These are phyloP conservation scores for Myriosclerotinia duriaeana DNA, from an alignment of 2,329 filamentous ascomycete species.

Conservation along the genomic window DNA sequence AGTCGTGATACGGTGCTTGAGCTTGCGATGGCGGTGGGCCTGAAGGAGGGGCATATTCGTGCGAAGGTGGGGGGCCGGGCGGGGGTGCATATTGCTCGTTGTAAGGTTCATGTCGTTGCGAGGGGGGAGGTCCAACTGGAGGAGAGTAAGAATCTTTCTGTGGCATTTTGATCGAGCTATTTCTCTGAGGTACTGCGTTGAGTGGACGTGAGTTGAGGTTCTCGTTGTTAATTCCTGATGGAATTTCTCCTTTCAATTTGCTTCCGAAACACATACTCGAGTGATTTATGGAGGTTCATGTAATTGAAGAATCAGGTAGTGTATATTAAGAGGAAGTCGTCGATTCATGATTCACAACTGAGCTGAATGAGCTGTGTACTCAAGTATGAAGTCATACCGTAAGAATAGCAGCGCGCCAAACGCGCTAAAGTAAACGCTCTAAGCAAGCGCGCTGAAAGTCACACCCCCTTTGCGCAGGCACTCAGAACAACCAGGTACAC, in stretches of 20 bases:
- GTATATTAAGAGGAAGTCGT: background rate
- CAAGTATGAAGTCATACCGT: conserved; percentile 1
- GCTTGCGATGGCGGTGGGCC: conserved; percentile 42
- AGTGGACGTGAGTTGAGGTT: conserved; percentile 34
- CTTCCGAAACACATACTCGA: conserved; percentile 37
- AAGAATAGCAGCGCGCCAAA: too few relatives aligned
- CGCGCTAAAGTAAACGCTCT: too few relatives aligned
- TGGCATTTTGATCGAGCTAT: conserved; percentile 34
- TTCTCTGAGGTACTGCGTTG: conserved; percentile 27
- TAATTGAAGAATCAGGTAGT: background rate
- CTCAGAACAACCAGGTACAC: too few relatives aligned
- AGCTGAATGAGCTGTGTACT: background rate
- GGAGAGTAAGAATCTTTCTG: conserved; percentile 37
- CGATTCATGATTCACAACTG: background rate
- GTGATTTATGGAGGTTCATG: background rate
- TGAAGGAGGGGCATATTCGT: conserved; percentile 43
- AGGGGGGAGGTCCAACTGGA: conserved; percentile 36
- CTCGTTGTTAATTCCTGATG: conserved; percentile 22
- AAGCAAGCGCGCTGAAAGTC: too few relatives aligned
- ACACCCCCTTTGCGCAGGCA: too few relatives aligned
- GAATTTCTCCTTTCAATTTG: conserved; percentile 34
- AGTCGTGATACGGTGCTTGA: conserved; percentile 57
- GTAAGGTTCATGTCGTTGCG: conserved; percentile 37
- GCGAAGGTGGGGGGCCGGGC: conserved; percentile 41
- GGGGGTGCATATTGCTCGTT: conserved; percentile 27